Conservation (phyloP, 2,329 filamentous ascomycete species). For the Coniochaeta pulveracea region DNA sequence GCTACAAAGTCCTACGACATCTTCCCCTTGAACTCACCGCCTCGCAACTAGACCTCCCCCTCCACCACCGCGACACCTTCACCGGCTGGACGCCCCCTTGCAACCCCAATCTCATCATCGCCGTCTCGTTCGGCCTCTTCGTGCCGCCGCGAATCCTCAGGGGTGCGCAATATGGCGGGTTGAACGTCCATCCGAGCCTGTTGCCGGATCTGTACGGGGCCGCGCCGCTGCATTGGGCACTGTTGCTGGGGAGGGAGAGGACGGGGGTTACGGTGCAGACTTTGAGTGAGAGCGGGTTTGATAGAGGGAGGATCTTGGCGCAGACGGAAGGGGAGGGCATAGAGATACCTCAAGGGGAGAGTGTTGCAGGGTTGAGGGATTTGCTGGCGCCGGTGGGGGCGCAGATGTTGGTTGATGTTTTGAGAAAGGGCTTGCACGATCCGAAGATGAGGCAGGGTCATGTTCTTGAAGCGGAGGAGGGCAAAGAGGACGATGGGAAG, state of each 20-base stretch:
- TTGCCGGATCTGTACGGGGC: conserved; percentile 79
- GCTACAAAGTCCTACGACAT: conserved; percentile 37
- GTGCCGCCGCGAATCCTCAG: conserved; percentile 67
- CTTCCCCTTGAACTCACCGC: conserved; percentile 65
- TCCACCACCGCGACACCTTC: conserved; percentile 75
- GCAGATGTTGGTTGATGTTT: conserved; percentile 54
- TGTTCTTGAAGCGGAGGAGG: too few relatives aligned
- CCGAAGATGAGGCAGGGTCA: too few relatives aligned
- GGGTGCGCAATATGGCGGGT: conserved; percentile 64
- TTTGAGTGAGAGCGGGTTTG: conserved; percentile 64
- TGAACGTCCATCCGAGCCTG: conserved; percentile 90
- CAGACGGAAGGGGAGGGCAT: conserved; percentile 55
- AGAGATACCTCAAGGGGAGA: conserved; percentile 30
- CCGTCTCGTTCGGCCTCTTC: conserved; percentile 89
- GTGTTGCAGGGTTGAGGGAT: conserved; percentile 33
- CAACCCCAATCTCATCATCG: conserved; percentile 66
- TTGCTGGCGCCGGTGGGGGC: conserved; percentile 55
- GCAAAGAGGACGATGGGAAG: too few relatives aligned
- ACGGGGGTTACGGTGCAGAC: conserved; percentile 85
- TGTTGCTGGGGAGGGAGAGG: conserved; percentile 47
- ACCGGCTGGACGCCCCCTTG: conserved; percentile 53
- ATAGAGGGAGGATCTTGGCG: conserved; percentile 63
- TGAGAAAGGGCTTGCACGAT: conserved; percentile 52
- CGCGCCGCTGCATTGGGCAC: conserved; percentile 76
- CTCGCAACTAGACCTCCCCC: conserved; percentile 46